These are phyloP conservation scores for Fragilaria crotonensis DNA, from an alignment of 108 stramenopile species.

Conservation along the genomic window DNA sequence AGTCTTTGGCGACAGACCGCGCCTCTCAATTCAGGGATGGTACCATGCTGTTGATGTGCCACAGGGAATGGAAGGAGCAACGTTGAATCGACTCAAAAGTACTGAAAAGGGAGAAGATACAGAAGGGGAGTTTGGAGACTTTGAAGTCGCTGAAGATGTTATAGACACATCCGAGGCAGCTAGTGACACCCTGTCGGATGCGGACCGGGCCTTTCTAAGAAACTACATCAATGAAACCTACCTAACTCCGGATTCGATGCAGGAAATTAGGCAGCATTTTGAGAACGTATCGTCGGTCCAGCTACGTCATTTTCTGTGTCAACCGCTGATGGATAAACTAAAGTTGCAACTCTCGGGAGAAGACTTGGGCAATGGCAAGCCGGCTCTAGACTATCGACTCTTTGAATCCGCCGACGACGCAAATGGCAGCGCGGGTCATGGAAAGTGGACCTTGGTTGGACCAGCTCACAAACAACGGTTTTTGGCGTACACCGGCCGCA, in stretches of 20 bases:
- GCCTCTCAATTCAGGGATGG: conserved; percentile 89
- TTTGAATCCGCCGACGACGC: conserved; percentile 36
- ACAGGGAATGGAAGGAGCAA: conserved; percentile 49
- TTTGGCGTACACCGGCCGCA: conserved; percentile 36
- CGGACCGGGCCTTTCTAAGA: conserved; percentile 51
- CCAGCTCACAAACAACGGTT: conserved; percentile 94
- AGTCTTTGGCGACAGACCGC: conserved; percentile 85
- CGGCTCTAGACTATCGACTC: conserved; percentile 4
- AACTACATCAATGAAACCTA: conserved; percentile 60
- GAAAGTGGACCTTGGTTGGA: conserved; percentile 78
- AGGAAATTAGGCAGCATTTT: conserved; percentile 63
- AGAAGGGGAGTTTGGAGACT: neutral
- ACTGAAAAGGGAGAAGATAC: conserved; percentile 10
- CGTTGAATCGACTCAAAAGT: conserved; percentile 63
- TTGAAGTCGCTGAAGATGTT: too few relatives aligned
- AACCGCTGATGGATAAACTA: conserved; percentile 43
- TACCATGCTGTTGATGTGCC: conserved; percentile 67
- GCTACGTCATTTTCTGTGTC: conserved; percentile 60
- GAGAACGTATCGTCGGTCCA: conserved; percentile 79
- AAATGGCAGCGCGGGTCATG: conserved; percentile 37
- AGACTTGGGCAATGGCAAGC: conserved; percentile 6
- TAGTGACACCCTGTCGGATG: conserved; percentile 24
- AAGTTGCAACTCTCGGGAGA: conserved; percentile 15
- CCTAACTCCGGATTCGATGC: conserved; percentile 43
- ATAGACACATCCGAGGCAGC: conserved; percentile 3